These are phyloP conservation scores for Alternaria triticina DNA, from an alignment of 2,329 filamentous ascomycete species.

Conservation along the genomic window DNA sequence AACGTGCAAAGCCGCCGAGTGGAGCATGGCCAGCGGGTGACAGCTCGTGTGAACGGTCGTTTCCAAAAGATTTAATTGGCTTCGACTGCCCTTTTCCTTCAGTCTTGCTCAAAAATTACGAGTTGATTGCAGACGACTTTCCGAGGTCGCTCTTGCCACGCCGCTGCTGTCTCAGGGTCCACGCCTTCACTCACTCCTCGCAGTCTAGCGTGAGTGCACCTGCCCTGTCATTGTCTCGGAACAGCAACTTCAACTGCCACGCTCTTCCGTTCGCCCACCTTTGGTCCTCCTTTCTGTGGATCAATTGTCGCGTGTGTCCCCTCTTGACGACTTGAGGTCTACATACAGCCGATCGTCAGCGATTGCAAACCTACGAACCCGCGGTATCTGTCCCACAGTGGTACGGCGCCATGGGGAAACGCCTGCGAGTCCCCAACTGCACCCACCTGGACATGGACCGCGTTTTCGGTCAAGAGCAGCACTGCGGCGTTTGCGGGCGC, in stretches of 20 bases:
- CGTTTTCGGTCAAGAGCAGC: conserved; percentile 59
- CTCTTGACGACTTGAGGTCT: neutral
- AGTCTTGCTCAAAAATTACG: neutral
- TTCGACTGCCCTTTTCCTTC: neutral
- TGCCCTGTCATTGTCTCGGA: neutral
- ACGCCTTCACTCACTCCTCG: neutral
- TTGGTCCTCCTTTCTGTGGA: neutral
- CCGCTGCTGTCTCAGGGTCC: conserved; percentile 8
- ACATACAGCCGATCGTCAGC: conserved; percentile 8
- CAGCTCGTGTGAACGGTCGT: neutral
- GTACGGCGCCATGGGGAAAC: conserved; percentile 26
- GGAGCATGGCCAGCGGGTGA: neutral
- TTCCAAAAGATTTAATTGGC: neutral
- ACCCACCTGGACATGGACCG: conserved; percentile 73
- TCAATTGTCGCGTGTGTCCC: neutral
- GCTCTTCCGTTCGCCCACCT: neutral
- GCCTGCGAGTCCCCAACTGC: conserved; percentile 54
- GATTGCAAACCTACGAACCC: conserved; percentile 9
- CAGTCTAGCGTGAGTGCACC: neutral
- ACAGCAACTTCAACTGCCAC: neutral
- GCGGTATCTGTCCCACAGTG: neutral
- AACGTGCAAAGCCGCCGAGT: neutral
- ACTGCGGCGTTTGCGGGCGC: conserved; percentile 66
- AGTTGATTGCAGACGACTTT: neutral
- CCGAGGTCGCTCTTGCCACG: neutral